Conservation (phyloP, 2,329 filamentous ascomycete genomes). For the Simplicillium sp. region DNA sequence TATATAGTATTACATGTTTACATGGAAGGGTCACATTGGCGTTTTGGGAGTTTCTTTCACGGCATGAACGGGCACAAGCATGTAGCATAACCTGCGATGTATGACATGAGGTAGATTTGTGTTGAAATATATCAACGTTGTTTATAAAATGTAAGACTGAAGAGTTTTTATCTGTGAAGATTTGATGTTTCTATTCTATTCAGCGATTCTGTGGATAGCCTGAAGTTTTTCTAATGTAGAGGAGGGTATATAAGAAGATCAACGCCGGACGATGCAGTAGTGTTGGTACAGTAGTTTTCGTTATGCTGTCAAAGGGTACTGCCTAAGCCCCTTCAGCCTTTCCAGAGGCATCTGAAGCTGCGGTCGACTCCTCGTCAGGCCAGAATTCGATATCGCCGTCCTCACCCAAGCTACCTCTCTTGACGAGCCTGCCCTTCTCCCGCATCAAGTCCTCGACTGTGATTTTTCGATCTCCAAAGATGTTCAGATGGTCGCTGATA, state of each 20-base stretch:
- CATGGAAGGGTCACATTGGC: not conserved
- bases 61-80: too few relatives aligned
- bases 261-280: too few relatives aligned
- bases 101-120: too few relatives aligned
- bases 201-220: too few relatives aligned
- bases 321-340: conserved; percentile 8
- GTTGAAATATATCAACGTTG: too few relatives aligned
- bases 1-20: conserved; percentile 1
- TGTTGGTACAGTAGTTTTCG: too few relatives aligned
- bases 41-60: not conserved
- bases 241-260: too few relatives aligned
- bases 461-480: conserved; percentile 61
- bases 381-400: conserved; percentile 91
- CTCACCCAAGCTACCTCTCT: conserved; percentile 59
- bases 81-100: too few relatives aligned
- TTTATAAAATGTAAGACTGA: too few relatives aligned
- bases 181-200: too few relatives aligned
- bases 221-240: too few relatives aligned
- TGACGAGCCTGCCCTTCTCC: conserved; percentile 65
- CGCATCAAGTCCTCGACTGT: conserved; percentile 71
- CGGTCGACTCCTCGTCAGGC: conserved; percentile 50
- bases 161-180: too few relatives aligned
- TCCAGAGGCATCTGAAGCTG: not conserved
- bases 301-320: not conserved
- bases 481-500: conserved; percentile 78